Conservation (phyloP, 75 land plant species). For the Pinus tabuliformis region DNA sequence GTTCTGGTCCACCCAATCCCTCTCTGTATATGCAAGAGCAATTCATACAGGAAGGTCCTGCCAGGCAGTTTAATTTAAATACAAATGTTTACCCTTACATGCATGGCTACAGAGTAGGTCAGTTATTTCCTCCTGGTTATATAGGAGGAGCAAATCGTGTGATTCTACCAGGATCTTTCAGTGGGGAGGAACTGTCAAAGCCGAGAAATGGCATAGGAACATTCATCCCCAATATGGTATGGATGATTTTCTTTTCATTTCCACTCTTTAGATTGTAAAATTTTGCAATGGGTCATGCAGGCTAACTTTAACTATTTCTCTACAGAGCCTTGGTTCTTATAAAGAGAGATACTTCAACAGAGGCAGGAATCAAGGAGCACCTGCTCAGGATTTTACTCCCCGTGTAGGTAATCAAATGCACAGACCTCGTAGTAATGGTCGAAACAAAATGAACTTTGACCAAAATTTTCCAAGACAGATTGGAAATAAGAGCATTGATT, state of each 20-base stretch:
- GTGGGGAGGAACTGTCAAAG: conserved; percentile 50
- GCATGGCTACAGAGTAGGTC: conserved; percentile 23
- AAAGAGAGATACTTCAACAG: conserved; percentile 28
- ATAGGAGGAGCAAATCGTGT: conserved; percentile 6
- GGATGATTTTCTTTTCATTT: neutral
- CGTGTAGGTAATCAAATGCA: conserved; percentile 6
- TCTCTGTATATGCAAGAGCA: conserved; percentile 20
- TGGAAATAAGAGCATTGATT: conserved; percentile 6
- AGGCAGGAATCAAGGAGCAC: conserved; percentile 26
- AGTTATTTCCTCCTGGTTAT: conserved; percentile 14
- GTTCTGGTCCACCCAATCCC: conserved; percentile 12
- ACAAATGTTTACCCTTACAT: conserved; percentile 10
- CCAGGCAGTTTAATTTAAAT: conserved; percentile 6
- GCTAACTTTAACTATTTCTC: conserved; percentile 5
- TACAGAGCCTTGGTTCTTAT: conserved; percentile 34
- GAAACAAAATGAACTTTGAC: conserved; percentile 1
- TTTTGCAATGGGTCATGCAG: conserved; percentile 3
- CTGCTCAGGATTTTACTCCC: conserved; percentile 3
- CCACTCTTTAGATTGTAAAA: neutral
- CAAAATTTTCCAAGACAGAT: neutral
- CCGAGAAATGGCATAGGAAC: conserved; percentile 80
- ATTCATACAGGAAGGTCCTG: conserved; percentile 28
- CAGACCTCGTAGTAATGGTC: conserved; percentile 32
- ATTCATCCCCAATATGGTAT: conserved; percentile 83
- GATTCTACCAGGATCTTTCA: conserved; percentile 20